Conservation (phyloP, 805 yeast species). For the Tetrapisispora namnaoensis region DNA sequence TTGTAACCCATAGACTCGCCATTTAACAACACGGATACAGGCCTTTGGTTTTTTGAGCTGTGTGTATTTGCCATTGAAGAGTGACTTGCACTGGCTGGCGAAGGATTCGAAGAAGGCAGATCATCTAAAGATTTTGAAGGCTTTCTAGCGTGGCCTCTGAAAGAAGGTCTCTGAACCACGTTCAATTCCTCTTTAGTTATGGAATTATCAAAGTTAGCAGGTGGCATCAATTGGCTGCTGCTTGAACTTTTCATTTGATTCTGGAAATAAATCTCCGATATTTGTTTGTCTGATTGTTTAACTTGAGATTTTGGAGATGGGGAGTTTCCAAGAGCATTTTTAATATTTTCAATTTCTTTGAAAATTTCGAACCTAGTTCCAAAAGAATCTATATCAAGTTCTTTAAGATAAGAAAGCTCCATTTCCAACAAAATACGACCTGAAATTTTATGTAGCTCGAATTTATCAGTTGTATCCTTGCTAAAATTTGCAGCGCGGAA, state of each 20-base stretch:
- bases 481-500: slow-evolving; percentile 68
- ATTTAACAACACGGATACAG: slow-evolving; percentile 7
- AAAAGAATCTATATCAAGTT: slow-evolving; percentile 81
- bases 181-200: background rate
- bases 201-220: background rate
- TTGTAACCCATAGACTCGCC: background rate
- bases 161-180: background rate
- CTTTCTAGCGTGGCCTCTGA: slow-evolving; percentile 10
- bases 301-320: background rate
- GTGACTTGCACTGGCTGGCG: background rate
- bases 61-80: background rate
- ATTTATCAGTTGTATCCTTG: slow-evolving; percentile 55
- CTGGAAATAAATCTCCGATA: background rate
- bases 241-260: background rate
- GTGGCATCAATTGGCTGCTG: slow-evolving; percentile 28
- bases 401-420: slow-evolving; percentile 78
- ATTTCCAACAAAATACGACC: slow-evolving; percentile 79
- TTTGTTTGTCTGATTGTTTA: background rate
- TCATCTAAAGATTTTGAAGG: slow-evolving; percentile 13
- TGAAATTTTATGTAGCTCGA: slow-evolving; percentile 76
- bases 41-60: slow-evolving; percentile 4
- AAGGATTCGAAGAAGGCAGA: background rate
- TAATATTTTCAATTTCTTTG: slow-evolving; percentile 72
- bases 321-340: slow-evolving; percentile 8
- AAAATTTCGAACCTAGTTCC: slow-evolving; percentile 90